Evolutionary conservation across 495 filamentous ascomycete genomes (phyloP).

Genomic region (Collariella sp.): DNA sequence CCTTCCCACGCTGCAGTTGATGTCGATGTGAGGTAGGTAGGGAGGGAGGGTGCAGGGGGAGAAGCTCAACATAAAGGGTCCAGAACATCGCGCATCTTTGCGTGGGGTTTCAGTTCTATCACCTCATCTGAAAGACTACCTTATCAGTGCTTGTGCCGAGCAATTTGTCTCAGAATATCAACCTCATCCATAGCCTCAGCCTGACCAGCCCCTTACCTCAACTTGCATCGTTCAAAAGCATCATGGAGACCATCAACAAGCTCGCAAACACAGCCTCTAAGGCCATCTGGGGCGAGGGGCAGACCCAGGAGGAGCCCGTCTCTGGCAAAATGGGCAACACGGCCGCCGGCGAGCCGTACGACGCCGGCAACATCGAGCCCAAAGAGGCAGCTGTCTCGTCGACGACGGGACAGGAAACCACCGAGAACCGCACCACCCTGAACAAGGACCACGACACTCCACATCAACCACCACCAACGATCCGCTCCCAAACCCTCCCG

Average conservation of each 20-base stretch:
- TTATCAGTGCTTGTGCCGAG: no score
- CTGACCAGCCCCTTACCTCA: no score
- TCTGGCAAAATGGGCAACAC: slow-evolving; percentile 45
- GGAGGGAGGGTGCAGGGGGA: background rate
- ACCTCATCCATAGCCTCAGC: no score
- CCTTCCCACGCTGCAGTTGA: background rate
- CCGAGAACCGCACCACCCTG: background rate
- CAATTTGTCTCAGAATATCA: no score
- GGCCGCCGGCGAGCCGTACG: slow-evolving; percentile 50
- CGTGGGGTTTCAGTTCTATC: no score
- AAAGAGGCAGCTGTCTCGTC: background rate
- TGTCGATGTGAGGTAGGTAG: slow-evolving; percentile 3
- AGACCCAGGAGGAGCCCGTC: slow-evolving; percentile 41
- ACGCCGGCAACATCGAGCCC: slow-evolving; percentile 44
- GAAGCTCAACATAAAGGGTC: background rate
- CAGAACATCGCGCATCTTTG: no score
- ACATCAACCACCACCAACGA: slow-evolving; percentile 2
- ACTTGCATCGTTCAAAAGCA: background rate
- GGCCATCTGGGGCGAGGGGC: slow-evolving; percentile 43
- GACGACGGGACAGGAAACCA: background rate
- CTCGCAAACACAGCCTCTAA: slow-evolving; percentile 37
- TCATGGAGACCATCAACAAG: slow-evolving; percentile 50
- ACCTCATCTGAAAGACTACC: no score
- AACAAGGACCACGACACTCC: background rate
- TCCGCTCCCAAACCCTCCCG: background rate